Conservation (phyloP, 768 basidiomycete genomes). For the Kwoniella pini region DNA sequence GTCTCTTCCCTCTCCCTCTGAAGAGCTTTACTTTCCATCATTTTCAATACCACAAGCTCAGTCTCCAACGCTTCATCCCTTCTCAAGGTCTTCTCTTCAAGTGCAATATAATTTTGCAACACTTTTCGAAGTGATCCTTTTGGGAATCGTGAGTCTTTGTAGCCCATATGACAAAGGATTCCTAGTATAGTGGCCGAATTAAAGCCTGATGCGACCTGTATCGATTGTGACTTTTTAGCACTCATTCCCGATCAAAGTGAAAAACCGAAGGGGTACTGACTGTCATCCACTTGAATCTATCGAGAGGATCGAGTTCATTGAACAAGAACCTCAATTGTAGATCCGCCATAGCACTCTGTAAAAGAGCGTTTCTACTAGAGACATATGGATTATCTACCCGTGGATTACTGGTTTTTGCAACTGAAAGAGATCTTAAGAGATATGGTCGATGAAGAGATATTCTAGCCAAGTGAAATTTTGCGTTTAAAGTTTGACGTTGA, state of each 20-base stretch:
- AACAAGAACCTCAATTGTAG: slow-evolving; percentile 23
- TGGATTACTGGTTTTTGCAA: neutral
- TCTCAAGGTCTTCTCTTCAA: slow-evolving; percentile 23
- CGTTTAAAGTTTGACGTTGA: slow-evolving; percentile 30
- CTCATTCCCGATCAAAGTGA: too few species aligned
- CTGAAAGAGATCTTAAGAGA: slow-evolving; percentile 23
- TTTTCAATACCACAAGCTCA: slow-evolving; percentile 24
- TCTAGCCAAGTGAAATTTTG: slow-evolving; percentile 36
- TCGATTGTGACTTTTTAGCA: neutral
- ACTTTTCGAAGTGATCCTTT: slow-evolving; percentile 8
- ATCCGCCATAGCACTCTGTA: slow-evolving; percentile 30
- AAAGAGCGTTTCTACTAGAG: slow-evolving; percentile 23
- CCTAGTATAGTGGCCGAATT: slow-evolving; percentile 34
- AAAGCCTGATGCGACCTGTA: slow-evolving; percentile 38
- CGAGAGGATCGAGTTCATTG: slow-evolving; percentile 24
- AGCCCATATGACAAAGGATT: slow-evolving; percentile 22
- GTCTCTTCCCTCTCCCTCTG: slow-evolving; percentile 9
- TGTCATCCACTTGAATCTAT: slow-evolving; percentile 36
- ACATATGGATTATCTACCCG: slow-evolving; percentile 3
- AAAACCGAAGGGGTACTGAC: slow-evolving; percentile 13
- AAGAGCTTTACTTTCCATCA: slow-evolving; percentile 16
- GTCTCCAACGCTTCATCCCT: slow-evolving; percentile 20
- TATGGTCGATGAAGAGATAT: slow-evolving; percentile 38
- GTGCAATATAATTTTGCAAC: slow-evolving; percentile 21
- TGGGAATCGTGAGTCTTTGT: slow-evolving; percentile 6